Percentiles rank a stretch among this genome's conserved stretches.
phyloP scores from a whole-genome alignment of 257 asterid genomes.

The Ligustrum vulgare region DNA sequence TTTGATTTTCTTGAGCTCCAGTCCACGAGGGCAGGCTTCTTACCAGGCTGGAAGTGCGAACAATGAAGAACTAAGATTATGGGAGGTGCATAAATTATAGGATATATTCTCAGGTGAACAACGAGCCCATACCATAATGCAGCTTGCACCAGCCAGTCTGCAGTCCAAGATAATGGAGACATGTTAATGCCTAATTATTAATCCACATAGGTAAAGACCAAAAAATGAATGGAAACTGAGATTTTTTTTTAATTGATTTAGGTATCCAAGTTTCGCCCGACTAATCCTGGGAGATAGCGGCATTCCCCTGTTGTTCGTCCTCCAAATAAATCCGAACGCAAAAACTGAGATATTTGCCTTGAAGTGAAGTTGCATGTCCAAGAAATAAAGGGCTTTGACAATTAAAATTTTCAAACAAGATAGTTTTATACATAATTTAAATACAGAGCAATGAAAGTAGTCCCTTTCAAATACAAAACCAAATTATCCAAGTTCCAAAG shows the following conservation, averaged over 20 bases:
- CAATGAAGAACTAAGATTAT: constrained; percentile 77
- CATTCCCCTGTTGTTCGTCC: no score
- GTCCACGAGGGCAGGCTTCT: constrained; percentile 56
- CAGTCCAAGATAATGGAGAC: constrained; percentile 21
- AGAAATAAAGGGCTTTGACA: neutral
- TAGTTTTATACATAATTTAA: neutral
- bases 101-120: constrained; percentile 91
- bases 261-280: no score
- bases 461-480: neutral
- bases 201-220: neutral
- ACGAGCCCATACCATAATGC: constrained; percentile 94
- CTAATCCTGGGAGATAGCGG: no score
- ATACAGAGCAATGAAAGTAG: neutral
- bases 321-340: no score
- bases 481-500: neutral
- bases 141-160: constrained; percentile 77
- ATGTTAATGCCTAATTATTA: neutral
- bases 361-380: neutral
- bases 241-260: neutral
- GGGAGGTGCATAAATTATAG: constrained; percentile 88
- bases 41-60: constrained; percentile 43
- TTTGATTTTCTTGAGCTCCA: constrained; percentile 55
- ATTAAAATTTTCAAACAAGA: neutral
- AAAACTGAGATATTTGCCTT: neutral
- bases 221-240: neutral